Base-by-base conservation (phyloP, 768 basidiomycete genomes). In the Lactifluus volemus region DNA sequence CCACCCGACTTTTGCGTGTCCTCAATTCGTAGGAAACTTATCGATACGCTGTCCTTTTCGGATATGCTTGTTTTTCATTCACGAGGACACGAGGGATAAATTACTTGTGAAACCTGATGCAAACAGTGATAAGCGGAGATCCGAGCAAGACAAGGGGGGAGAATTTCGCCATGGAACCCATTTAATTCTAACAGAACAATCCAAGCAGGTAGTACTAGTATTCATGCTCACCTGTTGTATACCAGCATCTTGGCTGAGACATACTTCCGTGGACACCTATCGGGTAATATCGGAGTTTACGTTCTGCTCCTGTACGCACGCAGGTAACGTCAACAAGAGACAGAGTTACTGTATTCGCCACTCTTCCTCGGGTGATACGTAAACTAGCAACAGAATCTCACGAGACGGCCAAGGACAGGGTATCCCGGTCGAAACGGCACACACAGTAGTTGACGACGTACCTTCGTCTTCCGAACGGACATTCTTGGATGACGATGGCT, bases 251-350 rank as follows among this genome's bases (percentile, higher is more conserved):
- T 44, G n/a, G n/a, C 44, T 44, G 44, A 44, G n/a, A 44, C 45
- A 7, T 21, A 21, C 21, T 32, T 44, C 17, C 42, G 39, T 21
- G 48, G 49, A 52, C 25, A 56, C 48, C 30, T 56, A 32, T 61
- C 60, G 50, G 60, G 49, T 32, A 29, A 52, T 61, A 38, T 61
- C 60, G 60, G 60, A 61, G 50, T 57, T 61, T 41, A 4, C n/a
- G 9, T 17, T n/a, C 54, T 47, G 44, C 25, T 25, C 49, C 59
- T 56, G 29, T 36, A 36, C 5, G 52, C 30, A n/a, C 6, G 5
- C 25, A 1, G 9, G 25, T 34, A 39, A 50, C 3, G 6, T 19
- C 38, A 51, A 32, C 47, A 19, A 21, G 4, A 41, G 39, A 52
- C 55, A 19, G 11, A 34, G 29, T 8, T 17, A 6, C 34, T 36